phyloP scores from a whole-genome alignment of 495 filamentous ascomycete genomes.

The Neurospora sp. region DNA sequence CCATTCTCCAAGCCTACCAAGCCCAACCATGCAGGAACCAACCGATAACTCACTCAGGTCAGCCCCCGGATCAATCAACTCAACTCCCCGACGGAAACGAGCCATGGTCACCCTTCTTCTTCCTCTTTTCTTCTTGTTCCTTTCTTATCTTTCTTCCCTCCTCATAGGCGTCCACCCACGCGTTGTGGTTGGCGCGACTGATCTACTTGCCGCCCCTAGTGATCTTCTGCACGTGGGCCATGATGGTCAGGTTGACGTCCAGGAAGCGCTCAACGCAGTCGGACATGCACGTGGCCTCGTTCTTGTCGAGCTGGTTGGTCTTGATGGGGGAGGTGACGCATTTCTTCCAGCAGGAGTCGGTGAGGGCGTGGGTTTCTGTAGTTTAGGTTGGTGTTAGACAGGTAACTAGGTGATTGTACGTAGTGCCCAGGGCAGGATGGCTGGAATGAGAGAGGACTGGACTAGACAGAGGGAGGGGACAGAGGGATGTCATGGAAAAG shows the following conservation, averaged over 20 bases:
- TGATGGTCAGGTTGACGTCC: slow-evolving; percentile 70
- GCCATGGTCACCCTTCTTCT: not conserved
- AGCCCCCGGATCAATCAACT: not conserved
- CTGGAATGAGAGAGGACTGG: too few relatives aligned
- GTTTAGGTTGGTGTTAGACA: too few relatives aligned
- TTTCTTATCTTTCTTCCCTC: not conserved
- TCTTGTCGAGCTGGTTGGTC: slow-evolving; percentile 54
- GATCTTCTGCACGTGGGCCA: slow-evolving; percentile 61
- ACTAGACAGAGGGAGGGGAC: too few relatives aligned
- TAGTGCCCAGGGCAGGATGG: too few relatives aligned
- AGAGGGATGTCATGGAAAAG: too few relatives aligned
- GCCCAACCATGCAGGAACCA: not conserved
- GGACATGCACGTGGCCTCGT: slow-evolving; percentile 69
- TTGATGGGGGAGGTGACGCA: slow-evolving; percentile 58
- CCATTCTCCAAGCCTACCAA: not conserved
- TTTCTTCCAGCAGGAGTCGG: slow-evolving; percentile 88
- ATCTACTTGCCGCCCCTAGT: not conserved
- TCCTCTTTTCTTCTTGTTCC: not conserved
- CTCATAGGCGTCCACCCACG: not conserved
- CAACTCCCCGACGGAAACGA: not conserved
- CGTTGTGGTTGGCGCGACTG: not conserved
- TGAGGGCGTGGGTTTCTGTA: slow-evolving; percentile 50
- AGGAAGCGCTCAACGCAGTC: slow-evolving; percentile 93
- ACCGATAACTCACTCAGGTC: not conserved
- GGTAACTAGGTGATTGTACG: too few relatives aligned